A percentile compares a stretch with the other conserved stretches of the same genome.
These are phyloP conservation scores for Solanum acaule DNA, from an alignment of 257 asterid species.

Conservation along the genomic window DNA sequence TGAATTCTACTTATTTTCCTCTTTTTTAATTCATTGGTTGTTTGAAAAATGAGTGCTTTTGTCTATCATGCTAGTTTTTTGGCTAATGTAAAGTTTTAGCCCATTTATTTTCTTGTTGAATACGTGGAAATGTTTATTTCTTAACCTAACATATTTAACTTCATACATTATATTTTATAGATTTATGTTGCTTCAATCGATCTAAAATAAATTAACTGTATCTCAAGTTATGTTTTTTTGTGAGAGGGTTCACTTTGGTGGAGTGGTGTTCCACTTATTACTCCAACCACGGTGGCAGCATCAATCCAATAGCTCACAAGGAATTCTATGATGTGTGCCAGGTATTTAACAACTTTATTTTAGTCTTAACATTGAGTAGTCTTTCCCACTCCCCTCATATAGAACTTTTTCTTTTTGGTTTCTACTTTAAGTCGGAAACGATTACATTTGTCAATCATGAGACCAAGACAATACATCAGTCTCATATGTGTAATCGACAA, in stretches of 20 bases:
- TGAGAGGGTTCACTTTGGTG: slow-evolving; percentile 39
- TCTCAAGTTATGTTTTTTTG: neutral
- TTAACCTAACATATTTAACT: neutral
- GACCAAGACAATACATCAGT: neutral
- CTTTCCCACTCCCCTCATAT: no score
- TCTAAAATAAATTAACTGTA: neutral
- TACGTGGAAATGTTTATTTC: slow-evolving; percentile 49
- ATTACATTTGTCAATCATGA: neutral
- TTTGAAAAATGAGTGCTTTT: slow-evolving; percentile 87
- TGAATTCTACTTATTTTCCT: no score
- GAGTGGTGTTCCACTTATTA: slow-evolving; percentile 35
- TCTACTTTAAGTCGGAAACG: no score
- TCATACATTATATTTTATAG: neutral
- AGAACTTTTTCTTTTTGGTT: no score
- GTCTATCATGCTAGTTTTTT: slow-evolving; percentile 85
- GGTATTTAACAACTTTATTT: no score
- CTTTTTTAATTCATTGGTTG: neutral
- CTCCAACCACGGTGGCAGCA: no score
- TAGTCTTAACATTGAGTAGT: no score
- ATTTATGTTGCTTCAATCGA: neutral
- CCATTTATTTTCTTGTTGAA: slow-evolving; percentile 34
- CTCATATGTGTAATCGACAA: neutral
- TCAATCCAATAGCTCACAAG: no score
- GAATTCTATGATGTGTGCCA: no score
- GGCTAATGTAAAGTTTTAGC: slow-evolving; percentile 68